phyloP scores from a whole-genome alignment of 257 asterid species.

The Linderniella brevidens region DNA sequence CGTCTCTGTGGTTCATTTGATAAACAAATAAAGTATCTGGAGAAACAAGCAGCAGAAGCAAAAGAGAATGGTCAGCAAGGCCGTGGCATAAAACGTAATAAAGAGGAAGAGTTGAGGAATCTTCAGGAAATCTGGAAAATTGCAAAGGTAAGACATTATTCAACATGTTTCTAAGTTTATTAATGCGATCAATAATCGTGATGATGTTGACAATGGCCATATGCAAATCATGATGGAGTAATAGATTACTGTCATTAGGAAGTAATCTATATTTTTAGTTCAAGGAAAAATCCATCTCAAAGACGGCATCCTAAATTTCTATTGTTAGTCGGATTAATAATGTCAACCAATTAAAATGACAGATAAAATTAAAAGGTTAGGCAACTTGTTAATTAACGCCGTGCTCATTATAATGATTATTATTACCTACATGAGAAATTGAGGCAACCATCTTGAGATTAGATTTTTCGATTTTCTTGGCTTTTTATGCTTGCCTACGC shows the following conservation, averaged over 20 bases:
- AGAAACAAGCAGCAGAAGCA: constrained; percentile 33
- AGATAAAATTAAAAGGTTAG: too few relatives aligned
- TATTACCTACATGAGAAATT: too few relatives aligned
- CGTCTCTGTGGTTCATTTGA: constrained; percentile 90
- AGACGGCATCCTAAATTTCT: neutral
- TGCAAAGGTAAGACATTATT: constrained; percentile 34
- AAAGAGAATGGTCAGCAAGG: constrained; percentile 28
- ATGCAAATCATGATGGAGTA: too few relatives aligned
- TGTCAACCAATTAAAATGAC: too few relatives aligned
- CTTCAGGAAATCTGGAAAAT: constrained; percentile 19
- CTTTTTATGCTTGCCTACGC: constrained; percentile 8
- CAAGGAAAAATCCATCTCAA: too few relatives aligned
- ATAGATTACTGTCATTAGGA: too few relatives aligned
- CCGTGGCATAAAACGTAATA: constrained; percentile 38
- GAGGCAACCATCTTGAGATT: too few relatives aligned
- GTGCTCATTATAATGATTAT: too few relatives aligned
- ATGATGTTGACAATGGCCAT: too few relatives aligned
- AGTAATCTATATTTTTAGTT: too few relatives aligned
- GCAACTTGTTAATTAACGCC: too few relatives aligned
- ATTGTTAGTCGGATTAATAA: neutral
- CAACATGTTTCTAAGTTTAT: neutral
- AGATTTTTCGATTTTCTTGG: constrained; percentile 4
- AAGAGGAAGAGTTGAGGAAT: constrained; percentile 38
- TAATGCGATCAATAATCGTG: too few relatives aligned
- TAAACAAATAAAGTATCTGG: constrained; percentile 37